phyloP scores from a whole-genome alignment of 305 asterid genomes.

The Solanum chacoense region DNA sequence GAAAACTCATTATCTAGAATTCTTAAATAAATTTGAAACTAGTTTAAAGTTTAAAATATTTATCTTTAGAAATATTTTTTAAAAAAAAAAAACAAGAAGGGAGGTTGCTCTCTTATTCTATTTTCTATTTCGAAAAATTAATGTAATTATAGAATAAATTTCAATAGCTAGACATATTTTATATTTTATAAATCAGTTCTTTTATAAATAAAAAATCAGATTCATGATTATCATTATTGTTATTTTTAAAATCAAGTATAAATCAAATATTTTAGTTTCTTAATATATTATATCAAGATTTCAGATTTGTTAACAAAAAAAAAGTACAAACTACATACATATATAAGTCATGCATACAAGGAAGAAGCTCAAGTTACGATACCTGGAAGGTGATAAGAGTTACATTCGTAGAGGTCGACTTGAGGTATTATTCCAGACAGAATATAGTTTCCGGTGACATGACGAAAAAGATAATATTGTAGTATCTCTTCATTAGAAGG shows the following conservation, averaged over 20 bases:
- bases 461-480: neutral
- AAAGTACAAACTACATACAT: no score
- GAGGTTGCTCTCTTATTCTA: neutral
- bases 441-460: neutral
- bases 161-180: neutral
- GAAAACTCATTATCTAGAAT: neutral
- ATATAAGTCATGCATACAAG: neutral
- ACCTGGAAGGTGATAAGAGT: slow-evolving; percentile 1
- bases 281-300: neutral
- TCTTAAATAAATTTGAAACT: neutral
- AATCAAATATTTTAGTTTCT: no score
- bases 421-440: neutral
- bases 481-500: neutral
- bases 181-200: neutral
- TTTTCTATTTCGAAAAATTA: no score
- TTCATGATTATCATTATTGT: neutral
- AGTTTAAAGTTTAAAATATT: neutral
- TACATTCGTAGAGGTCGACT: neutral
- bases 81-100: neutral
- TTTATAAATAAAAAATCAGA: no score
- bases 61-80: no score
- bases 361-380: neutral
- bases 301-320: neutral
- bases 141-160: neutral
- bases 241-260: neutral